phyloP scores from a whole-genome alignment of 164 flowering plant species.

The Vitis rupestris region DNA sequence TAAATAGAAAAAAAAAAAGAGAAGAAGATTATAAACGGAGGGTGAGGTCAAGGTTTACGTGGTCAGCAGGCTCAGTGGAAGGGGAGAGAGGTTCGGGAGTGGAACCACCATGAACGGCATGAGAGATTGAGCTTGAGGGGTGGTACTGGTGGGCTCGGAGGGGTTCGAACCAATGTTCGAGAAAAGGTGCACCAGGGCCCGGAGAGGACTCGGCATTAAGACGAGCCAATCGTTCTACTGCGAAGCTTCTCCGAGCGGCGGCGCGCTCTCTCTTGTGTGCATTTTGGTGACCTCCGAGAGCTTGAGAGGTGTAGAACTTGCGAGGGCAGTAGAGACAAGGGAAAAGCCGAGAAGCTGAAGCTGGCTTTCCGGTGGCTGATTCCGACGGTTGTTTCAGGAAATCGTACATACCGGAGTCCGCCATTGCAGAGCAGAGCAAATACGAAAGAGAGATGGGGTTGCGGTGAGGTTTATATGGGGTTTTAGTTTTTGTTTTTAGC shows the following conservation, averaged over 20 bases:
- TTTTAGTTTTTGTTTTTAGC: slow-evolving; percentile 7
- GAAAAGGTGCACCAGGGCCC: neutral
- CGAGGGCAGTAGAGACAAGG: slow-evolving; percentile 58
- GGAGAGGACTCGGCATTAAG: no score
- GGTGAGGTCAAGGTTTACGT: slow-evolving; percentile 38
- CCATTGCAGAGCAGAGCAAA: slow-evolving; percentile 26
- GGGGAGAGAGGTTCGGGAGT: slow-evolving; percentile 8
- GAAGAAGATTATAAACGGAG: slow-evolving; percentile 27
- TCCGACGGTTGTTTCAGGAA: slow-evolving; percentile 24
- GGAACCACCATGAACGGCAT: neutral
- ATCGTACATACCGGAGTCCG: slow-evolving; percentile 32
- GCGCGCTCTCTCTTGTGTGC: slow-evolving; percentile 76
- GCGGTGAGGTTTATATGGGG: slow-evolving; percentile 19
- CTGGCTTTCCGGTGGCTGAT: slow-evolving; percentile 3
- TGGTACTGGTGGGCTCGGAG: neutral
- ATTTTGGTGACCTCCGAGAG: slow-evolving; percentile 80
- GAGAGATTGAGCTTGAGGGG: neutral
- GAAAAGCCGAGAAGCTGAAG: slow-evolving; percentile 27
- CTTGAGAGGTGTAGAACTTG: slow-evolving; percentile 64
- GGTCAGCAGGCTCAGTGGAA: slow-evolving; percentile 7
- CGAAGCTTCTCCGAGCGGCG: slow-evolving; percentile 35
- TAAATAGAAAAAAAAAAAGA: neutral
- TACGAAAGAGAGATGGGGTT: neutral
- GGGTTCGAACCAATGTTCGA: slow-evolving; percentile 16
- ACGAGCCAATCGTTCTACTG: slow-evolving; percentile 2